Conservation (phyloP, 164 flowering plant species). For the Nelumbo lutea region DNA sequence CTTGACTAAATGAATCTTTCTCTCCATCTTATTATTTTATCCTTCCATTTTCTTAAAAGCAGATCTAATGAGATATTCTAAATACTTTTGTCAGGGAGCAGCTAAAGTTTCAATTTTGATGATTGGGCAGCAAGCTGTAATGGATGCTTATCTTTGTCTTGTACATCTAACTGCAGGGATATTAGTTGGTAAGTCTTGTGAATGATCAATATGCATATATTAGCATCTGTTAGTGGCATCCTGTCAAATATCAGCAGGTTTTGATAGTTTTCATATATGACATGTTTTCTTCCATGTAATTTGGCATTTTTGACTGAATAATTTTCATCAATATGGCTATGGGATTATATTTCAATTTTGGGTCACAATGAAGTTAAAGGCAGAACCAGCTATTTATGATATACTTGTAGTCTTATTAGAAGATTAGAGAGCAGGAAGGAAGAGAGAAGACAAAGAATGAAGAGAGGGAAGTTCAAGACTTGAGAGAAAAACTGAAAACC, state of each 20-base stretch:
- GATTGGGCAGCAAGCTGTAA: constrained; percentile 97
- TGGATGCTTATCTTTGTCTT: constrained; percentile 99
- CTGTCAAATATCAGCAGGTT: background rate
- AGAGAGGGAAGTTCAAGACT: too few species aligned
- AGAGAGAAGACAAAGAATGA: too few species aligned
- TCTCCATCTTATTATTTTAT: too few species aligned
- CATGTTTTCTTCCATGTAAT: background rate
- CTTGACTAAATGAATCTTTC: too few species aligned
- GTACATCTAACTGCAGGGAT: constrained; percentile 96
- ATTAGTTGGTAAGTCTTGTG: constrained; percentile 68
- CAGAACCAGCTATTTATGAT: too few species aligned
- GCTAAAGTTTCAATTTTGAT: constrained; percentile 89
- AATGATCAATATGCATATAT: background rate
- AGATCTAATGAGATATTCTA: constrained; percentile 6
- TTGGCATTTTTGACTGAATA: background rate
- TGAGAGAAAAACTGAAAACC: too few species aligned
- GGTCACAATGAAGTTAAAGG: too few species aligned
- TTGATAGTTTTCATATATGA: too few species aligned
- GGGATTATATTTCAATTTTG: too few species aligned
- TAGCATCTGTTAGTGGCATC: background rate
- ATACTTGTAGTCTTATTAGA: too few species aligned
- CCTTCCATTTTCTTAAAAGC: background rate
- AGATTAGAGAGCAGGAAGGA: too few species aligned
- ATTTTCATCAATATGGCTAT: too few species aligned
- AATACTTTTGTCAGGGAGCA: constrained; percentile 63